Evolutionary conservation across 805 yeast genomes (phyloP).

Genomic region (Lipomyces japonicus): DNA sequence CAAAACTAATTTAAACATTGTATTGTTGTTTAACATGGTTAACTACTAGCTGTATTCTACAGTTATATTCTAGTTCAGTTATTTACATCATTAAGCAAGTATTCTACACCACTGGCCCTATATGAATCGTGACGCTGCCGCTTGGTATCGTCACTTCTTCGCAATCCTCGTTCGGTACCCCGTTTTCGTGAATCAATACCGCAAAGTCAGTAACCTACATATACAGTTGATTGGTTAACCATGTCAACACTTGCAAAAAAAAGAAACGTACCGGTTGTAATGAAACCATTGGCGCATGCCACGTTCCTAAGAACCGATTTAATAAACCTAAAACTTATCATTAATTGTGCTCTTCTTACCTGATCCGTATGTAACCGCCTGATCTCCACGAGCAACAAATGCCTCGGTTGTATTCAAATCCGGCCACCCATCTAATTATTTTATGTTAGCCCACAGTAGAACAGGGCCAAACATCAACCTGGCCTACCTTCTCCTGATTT

Average conservation of each 20-base stretch:
- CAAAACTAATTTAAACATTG: too few relatives aligned
- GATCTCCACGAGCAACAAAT: constrained; percentile 74
- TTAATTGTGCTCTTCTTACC: constrained; percentile 14
- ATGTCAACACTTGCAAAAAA: background rate
- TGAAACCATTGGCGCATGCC: constrained; percentile 98
- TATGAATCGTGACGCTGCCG: too few relatives aligned
- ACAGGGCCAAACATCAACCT: background rate
- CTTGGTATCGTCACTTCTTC: too few relatives aligned
- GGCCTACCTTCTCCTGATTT: constrained; percentile 39
- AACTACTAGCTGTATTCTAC: too few relatives aligned
- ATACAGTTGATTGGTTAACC: background rate
- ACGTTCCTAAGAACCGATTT: constrained; percentile 46
- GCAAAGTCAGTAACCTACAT: constrained; percentile 62
- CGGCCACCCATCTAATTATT: constrained; percentile 47
- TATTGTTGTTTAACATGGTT: too few relatives aligned
- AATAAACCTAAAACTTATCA: background rate
- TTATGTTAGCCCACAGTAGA: constrained; percentile 35
- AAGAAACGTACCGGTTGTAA: constrained; percentile 45
- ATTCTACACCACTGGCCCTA: too few relatives aligned
- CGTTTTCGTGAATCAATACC: constrained; percentile 83
- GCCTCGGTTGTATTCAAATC: constrained; percentile 60
- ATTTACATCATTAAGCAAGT: too few relatives aligned
- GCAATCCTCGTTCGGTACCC: constrained; percentile 72
- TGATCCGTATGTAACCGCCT: constrained; percentile 61
- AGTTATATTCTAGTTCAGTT: too few relatives aligned